phyloP scores from a whole-genome alignment of 1,139 yeast species.

The Magnusiomyces ingens region DNA sequence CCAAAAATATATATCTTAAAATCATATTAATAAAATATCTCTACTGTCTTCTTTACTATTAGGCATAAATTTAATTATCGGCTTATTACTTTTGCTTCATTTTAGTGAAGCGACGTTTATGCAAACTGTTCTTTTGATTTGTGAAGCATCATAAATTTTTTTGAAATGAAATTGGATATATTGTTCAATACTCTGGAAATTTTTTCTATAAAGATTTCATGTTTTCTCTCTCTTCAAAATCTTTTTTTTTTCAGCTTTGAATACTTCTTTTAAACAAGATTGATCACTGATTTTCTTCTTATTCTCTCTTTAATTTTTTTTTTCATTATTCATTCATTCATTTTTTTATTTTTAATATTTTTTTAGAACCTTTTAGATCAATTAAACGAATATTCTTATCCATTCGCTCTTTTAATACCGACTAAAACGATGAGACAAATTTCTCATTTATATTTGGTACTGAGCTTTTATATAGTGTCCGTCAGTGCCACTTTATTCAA shows the following conservation, averaged over 20 bases:
- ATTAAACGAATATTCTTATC: neutral
- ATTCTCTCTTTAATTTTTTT: neutral
- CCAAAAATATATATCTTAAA: neutral
- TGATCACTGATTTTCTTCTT: neutral
- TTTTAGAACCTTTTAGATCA: neutral
- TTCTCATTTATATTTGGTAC: constrained; percentile 4
- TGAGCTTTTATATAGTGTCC: constrained; percentile 7
- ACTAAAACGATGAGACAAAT: constrained; percentile 13
- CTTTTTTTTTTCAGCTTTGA: neutral
- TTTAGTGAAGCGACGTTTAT: neutral
- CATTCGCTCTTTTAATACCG: constrained; percentile 6
- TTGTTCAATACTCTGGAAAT: neutral
- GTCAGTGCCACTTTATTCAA: constrained; percentile 11
- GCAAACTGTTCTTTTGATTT: neutral
- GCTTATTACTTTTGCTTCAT: neutral
- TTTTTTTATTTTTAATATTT: neutral
- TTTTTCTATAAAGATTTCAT: neutral
- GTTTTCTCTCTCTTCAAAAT: neutral
- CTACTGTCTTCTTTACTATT: neutral
- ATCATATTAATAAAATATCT: neutral
- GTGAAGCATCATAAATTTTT: neutral
- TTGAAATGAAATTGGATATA: neutral
- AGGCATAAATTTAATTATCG: neutral
- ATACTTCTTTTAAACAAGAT: neutral
- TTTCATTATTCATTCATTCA: neutral